These are phyloP conservation scores for Chondrus crispus DNA, from an alignment of 23 red algal species.

Conservation along the genomic window DNA sequence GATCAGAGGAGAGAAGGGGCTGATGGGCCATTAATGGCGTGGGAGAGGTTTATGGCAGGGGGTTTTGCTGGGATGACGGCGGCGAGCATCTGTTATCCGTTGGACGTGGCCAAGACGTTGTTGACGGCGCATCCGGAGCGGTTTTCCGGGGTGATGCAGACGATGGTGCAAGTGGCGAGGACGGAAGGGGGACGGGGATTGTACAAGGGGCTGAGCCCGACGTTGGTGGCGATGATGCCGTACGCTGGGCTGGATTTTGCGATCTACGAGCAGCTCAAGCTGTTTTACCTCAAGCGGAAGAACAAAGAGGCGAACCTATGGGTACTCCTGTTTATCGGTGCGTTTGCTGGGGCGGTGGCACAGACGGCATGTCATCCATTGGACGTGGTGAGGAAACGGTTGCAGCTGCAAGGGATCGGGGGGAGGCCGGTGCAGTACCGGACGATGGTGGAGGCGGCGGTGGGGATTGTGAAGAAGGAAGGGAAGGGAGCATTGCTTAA, in stretches of 20 bases:
- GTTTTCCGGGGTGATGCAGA: slow-evolving; percentile 60
- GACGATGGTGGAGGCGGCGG: slow-evolving; percentile 64
- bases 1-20: not conserved
- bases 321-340: slow-evolving; percentile 72
- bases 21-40: slow-evolving; percentile 35
- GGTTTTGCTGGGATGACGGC: slow-evolving; percentile 86
- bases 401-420: slow-evolving; percentile 93
- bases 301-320: slow-evolving; percentile 50
- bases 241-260: slow-evolving; percentile 96
- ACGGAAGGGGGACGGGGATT: slow-evolving; percentile 57
- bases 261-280: slow-evolving; percentile 96
- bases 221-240: slow-evolving; percentile 97
- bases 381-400: slow-evolving; percentile 86
- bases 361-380: slow-evolving; percentile 93
- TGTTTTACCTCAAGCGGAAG: slow-evolving; percentile 51
- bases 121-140: slow-evolving; percentile 88
- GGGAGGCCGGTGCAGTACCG: slow-evolving; percentile 80
- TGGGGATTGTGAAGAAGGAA: slow-evolving; percentile 72
- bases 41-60: slow-evolving; percentile 82
- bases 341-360: slow-evolving; percentile 80
- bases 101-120: slow-evolving; percentile 88
- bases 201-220: slow-evolving; percentile 85
- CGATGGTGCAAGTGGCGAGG: slow-evolving; percentile 44
- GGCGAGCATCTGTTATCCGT: slow-evolving; percentile 79
- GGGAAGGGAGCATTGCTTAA: slow-evolving; percentile 69